These are phyloP conservation scores for Parmales sp. DNA, from an alignment of 108 stramenopile species.

Conservation along the genomic window DNA sequence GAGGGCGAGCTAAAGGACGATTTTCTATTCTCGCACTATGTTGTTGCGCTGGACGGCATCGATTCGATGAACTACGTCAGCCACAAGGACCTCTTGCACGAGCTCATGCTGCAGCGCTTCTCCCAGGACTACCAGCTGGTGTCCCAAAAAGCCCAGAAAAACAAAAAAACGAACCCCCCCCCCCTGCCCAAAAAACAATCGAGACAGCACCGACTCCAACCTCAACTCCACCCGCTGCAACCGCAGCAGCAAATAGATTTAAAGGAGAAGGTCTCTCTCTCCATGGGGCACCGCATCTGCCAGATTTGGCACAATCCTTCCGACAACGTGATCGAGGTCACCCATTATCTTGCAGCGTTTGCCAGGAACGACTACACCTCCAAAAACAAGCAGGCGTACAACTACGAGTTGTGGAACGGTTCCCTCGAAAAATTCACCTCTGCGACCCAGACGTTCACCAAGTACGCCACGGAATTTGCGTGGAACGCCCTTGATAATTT, in stretches of 20 bases:
- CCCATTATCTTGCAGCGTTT: conserved; percentile 51
- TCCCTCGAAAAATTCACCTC: not conserved
- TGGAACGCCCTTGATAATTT: conserved; percentile 77
- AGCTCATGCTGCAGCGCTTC: conserved; percentile 76
- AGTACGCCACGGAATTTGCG: conserved; percentile 55
- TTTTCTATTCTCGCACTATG: conserved; percentile 54
- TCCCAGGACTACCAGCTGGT: conserved; percentile 71
- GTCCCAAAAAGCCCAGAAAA: conserved; percentile 35
- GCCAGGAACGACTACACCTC: conserved; percentile 41
- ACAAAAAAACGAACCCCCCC: conserved; percentile 17
- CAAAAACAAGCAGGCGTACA: not conserved
- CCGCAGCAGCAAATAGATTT: not conserved
- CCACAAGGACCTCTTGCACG: conserved; percentile 66
- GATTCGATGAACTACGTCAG: conserved; percentile 56
- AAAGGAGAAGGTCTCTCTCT: conserved; percentile 47
- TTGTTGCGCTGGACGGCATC: conserved; percentile 58
- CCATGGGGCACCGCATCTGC: conserved; percentile 78
- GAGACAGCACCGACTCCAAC: not conserved
- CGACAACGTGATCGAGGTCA: conserved; percentile 62
- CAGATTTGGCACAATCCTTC: conserved; percentile 56
- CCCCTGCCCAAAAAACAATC: not conserved
- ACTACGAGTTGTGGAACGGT: not conserved
- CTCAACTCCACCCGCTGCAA: not conserved
- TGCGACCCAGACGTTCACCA: conserved; percentile 58
- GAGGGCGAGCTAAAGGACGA: conserved; percentile 58